Conservation (phyloP, 768 basidiomycete species). For the Hygrophoropsis aurantiaca region DNA sequence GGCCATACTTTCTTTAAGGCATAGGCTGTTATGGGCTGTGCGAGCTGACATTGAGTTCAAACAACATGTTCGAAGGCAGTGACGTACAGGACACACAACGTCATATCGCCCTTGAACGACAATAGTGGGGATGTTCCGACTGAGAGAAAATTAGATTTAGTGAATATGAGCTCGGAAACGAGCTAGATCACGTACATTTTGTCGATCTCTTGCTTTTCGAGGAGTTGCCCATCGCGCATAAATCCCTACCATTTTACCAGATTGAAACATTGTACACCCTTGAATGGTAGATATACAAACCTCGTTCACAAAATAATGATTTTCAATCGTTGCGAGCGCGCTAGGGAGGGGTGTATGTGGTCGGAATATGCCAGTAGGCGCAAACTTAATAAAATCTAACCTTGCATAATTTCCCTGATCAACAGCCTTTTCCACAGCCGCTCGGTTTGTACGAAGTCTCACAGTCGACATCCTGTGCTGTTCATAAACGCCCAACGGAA, state of each 20-base stretch:
- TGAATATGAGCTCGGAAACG: background rate
- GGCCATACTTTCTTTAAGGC: slow-evolving; percentile 83
- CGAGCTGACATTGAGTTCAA: background rate
- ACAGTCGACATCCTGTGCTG: slow-evolving; percentile 85
- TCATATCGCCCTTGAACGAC: slow-evolving; percentile 89
- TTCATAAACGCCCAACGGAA: background rate
- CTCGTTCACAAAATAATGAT: slow-evolving; percentile 86
- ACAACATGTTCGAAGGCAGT: background rate
- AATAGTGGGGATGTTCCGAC: slow-evolving; percentile 83
- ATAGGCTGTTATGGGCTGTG: slow-evolving; percentile 75
- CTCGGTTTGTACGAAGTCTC: slow-evolving; percentile 67
- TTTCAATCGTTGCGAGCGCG: slow-evolving; percentile 86
- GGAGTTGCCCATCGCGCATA: slow-evolving; percentile 84
- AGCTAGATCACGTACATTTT: slow-evolving; percentile 65
- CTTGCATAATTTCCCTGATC: slow-evolving; percentile 74
- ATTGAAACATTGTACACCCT: background rate
- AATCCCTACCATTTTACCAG: slow-evolving; percentile 55
- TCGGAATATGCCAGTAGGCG: slow-evolving; percentile 2
- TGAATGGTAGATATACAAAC: too few relatives aligned
- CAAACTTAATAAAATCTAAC: slow-evolving; percentile 46
- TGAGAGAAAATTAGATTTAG: slow-evolving; percentile 28
- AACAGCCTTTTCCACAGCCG: slow-evolving; percentile 64
- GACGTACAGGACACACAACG: slow-evolving; percentile 77
- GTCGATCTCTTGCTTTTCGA: slow-evolving; percentile 81
- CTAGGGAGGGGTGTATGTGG: slow-evolving; percentile 34